These are phyloP conservation scores for Pterocarpus santalinus DNA, from an alignment of 306 rosid genomes.

Conservation along the genomic window DNA sequence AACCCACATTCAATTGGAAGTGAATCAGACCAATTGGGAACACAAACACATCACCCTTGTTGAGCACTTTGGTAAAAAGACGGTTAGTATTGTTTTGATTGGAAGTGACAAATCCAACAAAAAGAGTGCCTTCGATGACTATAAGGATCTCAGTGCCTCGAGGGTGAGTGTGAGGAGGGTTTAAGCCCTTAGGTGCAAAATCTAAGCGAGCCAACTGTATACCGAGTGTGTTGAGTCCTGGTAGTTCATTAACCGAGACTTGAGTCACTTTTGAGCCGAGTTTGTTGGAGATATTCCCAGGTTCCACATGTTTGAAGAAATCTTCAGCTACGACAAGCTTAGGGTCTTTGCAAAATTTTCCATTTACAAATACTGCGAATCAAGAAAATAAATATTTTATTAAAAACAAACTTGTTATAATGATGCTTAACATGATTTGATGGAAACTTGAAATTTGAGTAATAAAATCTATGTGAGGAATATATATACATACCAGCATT, in stretches of 20 bases:
- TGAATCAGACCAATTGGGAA: conserved; percentile 10
- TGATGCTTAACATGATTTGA: not conserved
- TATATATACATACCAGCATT: conserved; percentile 13
- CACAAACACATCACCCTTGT: conserved; percentile 24
- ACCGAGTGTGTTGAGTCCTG: not conserved
- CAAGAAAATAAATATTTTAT: not conserved
- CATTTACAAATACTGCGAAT: not conserved
- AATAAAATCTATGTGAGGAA: too few species aligned
- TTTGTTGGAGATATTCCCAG: not conserved
- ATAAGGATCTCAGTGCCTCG: not conserved
- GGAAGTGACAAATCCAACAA: conserved; percentile 24
- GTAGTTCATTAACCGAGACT: not conserved
- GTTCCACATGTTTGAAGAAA: not conserved
- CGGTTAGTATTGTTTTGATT: conserved; percentile 13
- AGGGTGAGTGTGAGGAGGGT: conserved; percentile 9
- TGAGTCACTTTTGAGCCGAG: not conserved
- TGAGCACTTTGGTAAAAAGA: conserved; percentile 16
- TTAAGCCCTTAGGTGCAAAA: not conserved
- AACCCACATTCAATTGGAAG: not conserved
- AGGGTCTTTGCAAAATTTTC: not conserved
- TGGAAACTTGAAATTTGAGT: too few species aligned
- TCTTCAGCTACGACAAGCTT: not conserved
- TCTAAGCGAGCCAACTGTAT: not conserved
- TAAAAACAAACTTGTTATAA: not conserved
- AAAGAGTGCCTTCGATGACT: not conserved